Evolutionary conservation across 352 stramenopile genomes (phyloP).

Genomic region (Phytophthora cryptogea): DNA sequence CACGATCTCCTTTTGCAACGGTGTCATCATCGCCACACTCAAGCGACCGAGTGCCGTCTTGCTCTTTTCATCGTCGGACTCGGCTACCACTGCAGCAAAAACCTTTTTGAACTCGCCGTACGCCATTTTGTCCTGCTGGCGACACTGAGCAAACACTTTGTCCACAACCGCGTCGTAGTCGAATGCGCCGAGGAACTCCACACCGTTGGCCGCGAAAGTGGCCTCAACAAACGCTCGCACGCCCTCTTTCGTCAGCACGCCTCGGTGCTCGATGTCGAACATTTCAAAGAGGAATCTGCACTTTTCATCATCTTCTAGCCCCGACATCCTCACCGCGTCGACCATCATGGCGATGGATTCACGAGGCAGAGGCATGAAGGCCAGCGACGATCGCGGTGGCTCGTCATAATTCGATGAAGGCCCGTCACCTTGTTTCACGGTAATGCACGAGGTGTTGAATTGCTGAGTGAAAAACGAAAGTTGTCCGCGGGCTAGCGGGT

Average conservation of each 20-base stretch:
- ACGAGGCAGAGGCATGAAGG: slow-evolving; percentile 47
- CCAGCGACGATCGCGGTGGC: slow-evolving; percentile 20
- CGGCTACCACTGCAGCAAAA: slow-evolving; percentile 41
- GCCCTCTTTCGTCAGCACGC: slow-evolving; percentile 51
- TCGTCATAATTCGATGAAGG: slow-evolving; percentile 1
- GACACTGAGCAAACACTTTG: slow-evolving; percentile 53
- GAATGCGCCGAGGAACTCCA: slow-evolving; percentile 58
- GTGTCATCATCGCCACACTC: slow-evolving; percentile 3
- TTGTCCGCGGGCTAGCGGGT: slow-evolving; percentile 15
- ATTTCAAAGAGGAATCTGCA: slow-evolving; percentile 71
- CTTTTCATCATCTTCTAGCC: slow-evolving; percentile 53
- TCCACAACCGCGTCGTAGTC: slow-evolving; percentile 52
- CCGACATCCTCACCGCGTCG: slow-evolving; percentile 59
- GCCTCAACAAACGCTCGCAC: slow-evolving; percentile 64
- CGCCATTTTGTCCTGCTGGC: slow-evolving; percentile 49
- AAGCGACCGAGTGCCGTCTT: slow-evolving; percentile 16
- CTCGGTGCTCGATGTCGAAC: slow-evolving; percentile 55
- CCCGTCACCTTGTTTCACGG: slow-evolving; percentile 6
- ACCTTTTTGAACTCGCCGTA: slow-evolving; percentile 58
- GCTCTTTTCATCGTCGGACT: slow-evolving; percentile 30
- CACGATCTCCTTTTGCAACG: slow-evolving; percentile 11
- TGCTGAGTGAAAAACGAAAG: slow-evolving; percentile 43
- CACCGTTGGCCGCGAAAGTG: slow-evolving; percentile 55
- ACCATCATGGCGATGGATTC: slow-evolving; percentile 62
- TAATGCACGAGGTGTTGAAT: slow-evolving; percentile 41